A percentile compares a stretch with the other conserved stretches of the same genome.
These are phyloP conservation scores for Trypanosoma boissoni DNA, from an alignment of 208 protist genomes.

Conservation along the genomic window DNA sequence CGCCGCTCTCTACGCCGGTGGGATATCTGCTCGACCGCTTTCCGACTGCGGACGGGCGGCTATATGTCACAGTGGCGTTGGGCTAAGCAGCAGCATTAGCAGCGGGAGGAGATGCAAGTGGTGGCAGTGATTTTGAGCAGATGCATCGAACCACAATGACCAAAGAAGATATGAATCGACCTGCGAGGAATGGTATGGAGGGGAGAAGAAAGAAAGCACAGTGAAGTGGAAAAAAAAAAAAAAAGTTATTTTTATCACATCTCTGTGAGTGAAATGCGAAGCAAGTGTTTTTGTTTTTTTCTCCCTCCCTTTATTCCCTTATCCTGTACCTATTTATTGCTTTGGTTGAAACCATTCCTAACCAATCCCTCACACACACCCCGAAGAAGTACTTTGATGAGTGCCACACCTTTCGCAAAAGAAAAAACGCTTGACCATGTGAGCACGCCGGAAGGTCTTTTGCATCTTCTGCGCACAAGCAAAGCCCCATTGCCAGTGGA, in stretches of 20 bases:
- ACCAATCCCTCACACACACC: too few species aligned
- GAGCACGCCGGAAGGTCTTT: slow-evolving; percentile 5
- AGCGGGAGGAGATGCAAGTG: slow-evolving; percentile 6
- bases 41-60: slow-evolving; percentile 51
- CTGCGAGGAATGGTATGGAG: not conserved
- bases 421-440: too few species aligned
- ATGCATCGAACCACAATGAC: too few species aligned
- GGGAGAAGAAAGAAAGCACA: slow-evolving; percentile 5
- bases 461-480: slow-evolving; percentile 2
- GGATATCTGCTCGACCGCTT: slow-evolving; percentile 55
- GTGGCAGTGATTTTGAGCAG: not conserved
- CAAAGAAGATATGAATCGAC: too few species aligned
- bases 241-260: not conserved
- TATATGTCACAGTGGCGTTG: slow-evolving; percentile 52
- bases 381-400: too few species aligned
- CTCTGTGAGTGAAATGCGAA: too few species aligned
- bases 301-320: not conserved
- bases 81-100: slow-evolving; percentile 3
- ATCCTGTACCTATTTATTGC: too few species aligned
- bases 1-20: slow-evolving; percentile 45
- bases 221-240: slow-evolving; percentile 2
- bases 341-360: too few species aligned
- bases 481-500: slow-evolving; percentile 6
- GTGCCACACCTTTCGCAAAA: too few species aligned
- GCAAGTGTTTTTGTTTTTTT: slow-evolving; percentile 6